Evolutionary conservation across 192 early-diverging fungal species (phyloP).

Genomic region (Mortierella antarctica): DNA sequence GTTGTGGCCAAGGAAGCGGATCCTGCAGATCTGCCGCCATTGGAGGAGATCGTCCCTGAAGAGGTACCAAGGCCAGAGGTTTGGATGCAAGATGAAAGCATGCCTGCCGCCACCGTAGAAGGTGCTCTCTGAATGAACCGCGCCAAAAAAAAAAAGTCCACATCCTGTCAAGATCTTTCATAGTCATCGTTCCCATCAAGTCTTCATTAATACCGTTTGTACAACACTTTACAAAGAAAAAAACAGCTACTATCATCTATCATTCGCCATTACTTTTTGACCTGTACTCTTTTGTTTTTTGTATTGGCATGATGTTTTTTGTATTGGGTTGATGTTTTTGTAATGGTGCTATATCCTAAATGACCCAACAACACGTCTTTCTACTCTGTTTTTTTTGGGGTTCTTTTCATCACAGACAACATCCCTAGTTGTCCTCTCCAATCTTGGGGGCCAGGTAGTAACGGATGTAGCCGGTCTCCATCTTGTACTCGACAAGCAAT

Average conservation of each 20-base stretch:
- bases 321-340: background rate
- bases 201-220: no score
- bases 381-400: background rate
- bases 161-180: no score
- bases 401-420: background rate
- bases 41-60: background rate
- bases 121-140: background rate
- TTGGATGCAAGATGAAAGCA: background rate
- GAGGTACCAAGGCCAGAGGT: background rate
- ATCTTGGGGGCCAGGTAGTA: constrained; percentile 87
- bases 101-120: background rate
- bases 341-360: background rate
- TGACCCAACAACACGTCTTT: background rate
- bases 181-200: no score
- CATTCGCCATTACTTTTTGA: background rate
- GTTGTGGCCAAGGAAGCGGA: background rate
- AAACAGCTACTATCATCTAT: no score
- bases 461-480: constrained; percentile 89
- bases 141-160: no score
- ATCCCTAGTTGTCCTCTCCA: constrained; percentile 56
- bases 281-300: background rate
- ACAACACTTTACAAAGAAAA: no score
- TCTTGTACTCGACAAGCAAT: constrained; percentile 93
- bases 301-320: background rate
- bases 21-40: background rate